phyloP scores from a whole-genome alignment of 208 protist species.

The Crithidia expoeki region DNA sequence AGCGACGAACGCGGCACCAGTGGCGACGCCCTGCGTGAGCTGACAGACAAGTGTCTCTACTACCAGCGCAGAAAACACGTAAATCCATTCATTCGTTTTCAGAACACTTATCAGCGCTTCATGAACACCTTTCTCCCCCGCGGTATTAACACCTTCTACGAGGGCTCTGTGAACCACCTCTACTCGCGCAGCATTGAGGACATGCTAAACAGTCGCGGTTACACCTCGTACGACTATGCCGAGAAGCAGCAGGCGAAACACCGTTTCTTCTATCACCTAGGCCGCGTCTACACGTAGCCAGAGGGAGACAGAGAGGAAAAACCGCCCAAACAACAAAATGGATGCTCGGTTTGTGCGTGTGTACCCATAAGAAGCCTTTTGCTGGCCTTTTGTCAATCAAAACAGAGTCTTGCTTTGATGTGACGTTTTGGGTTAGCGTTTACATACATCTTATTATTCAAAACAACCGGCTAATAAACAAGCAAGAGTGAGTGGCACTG shows the following conservation, averaged over 20 bases:
- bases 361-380: no score
- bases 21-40: slow-evolving; percentile 81
- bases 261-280: slow-evolving; percentile 73
- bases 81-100: slow-evolving; percentile 77
- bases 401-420: no score
- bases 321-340: background rate
- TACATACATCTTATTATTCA: no score
- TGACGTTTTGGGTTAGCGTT: no score
- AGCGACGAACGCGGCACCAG: slow-evolving; percentile 83
- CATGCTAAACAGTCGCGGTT: slow-evolving; percentile 90
- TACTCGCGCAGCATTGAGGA: slow-evolving; percentile 85
- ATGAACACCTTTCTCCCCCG: slow-evolving; percentile 71
- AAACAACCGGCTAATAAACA: no score
- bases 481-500: no score
- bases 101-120: slow-evolving; percentile 77
- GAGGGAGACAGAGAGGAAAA: background rate
- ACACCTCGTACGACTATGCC: slow-evolving; percentile 88
- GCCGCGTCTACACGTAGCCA: slow-evolving; percentile 80
- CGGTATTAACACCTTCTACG: slow-evolving; percentile 74
- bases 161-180: slow-evolving; percentile 80
- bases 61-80: slow-evolving; percentile 85
- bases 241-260: slow-evolving; percentile 92
- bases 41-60: slow-evolving; percentile 87
- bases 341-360: background rate
- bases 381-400: no score